Conservation (phyloP, 306 rosid species). For the Lathyrus oleraceus region DNA sequence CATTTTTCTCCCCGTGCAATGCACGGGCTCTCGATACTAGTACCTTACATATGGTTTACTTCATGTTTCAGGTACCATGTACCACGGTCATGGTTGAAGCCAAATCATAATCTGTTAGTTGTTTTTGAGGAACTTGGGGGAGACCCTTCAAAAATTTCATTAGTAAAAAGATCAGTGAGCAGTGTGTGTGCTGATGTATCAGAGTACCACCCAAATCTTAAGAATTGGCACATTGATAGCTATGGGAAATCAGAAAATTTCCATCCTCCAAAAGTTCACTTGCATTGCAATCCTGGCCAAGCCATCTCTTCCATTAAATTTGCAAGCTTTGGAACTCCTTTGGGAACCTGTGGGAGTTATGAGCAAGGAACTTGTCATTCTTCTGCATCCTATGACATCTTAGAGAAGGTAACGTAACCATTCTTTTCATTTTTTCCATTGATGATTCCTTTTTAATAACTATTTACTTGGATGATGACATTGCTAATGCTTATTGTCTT, state of each 20-base stretch:
- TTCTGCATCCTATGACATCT: constrained; percentile 58
- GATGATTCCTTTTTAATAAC: not conserved
- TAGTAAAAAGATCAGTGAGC: constrained; percentile 80
- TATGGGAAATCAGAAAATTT: constrained; percentile 75
- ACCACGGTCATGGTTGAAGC: constrained; percentile 95
- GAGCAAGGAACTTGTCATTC: constrained; percentile 92
- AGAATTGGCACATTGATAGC: constrained; percentile 94
- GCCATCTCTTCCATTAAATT: constrained; percentile 84
- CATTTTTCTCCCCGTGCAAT: too few species aligned
- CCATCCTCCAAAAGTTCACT: constrained; percentile 85
- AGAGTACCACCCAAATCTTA: constrained; percentile 85
- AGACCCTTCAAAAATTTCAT: constrained; percentile 73
- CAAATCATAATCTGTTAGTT: constrained; percentile 73
- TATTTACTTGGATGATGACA: constrained; percentile 7
- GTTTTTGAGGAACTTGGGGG: constrained; percentile 98
- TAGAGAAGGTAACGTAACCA: constrained; percentile 68
- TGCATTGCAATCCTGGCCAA: constrained; percentile 77
- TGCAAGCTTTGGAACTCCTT: constrained; percentile 97
- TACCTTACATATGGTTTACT: not conserved
- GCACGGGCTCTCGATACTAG: too few species aligned
- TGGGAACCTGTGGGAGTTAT: constrained; percentile 91
- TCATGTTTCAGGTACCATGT: constrained; percentile 84
- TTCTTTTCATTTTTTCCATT: constrained; percentile 12
- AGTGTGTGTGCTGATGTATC: constrained; percentile 87
- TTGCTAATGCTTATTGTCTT: constrained; percentile 23